phyloP scores from a whole-genome alignment of 345 rosid genomes.

The Combretum micranthum region DNA sequence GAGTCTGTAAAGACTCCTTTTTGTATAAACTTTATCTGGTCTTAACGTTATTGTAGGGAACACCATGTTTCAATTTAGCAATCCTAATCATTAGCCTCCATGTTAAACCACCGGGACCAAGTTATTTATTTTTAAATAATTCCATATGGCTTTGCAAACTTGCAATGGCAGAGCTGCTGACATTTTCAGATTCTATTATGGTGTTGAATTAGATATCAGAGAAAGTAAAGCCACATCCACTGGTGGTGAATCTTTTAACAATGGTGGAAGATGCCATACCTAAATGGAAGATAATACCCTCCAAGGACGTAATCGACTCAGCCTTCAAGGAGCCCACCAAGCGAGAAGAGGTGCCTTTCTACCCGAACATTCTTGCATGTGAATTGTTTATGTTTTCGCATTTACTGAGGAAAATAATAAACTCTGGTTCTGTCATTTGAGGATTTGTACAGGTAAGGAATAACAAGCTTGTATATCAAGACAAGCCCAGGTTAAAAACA shows the following conservation, averaged over 20 bases:
- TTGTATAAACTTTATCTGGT: too few species aligned
- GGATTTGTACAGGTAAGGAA: constrained; percentile 49
- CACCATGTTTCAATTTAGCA: too few species aligned
- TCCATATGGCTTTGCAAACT: too few species aligned
- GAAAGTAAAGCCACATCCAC: constrained; percentile 89
- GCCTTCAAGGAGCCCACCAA: constrained; percentile 82
- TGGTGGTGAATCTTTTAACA: constrained; percentile 68
- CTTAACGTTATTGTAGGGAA: too few species aligned
- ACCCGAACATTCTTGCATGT: neutral
- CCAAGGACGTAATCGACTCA: constrained; percentile 74
- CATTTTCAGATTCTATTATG: neutral
- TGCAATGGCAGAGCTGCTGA: neutral
- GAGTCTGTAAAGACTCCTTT: too few species aligned
- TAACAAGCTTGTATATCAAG: constrained; percentile 92
- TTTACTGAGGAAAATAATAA: neutral
- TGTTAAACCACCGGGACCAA: too few species aligned
- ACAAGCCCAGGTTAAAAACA: constrained; percentile 90
- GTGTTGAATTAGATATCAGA: constrained; percentile 60
- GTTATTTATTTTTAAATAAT: too few species aligned
- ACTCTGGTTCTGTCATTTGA: neutral
- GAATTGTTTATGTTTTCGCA: neutral
- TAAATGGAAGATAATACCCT: constrained; percentile 95
- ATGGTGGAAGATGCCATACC: constrained; percentile 84
- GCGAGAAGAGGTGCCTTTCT: constrained; percentile 50
- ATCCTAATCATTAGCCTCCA: too few species aligned